phyloP scores from a whole-genome alignment of 768 basidiomycete genomes.

The Auricularia cornea region DNA sequence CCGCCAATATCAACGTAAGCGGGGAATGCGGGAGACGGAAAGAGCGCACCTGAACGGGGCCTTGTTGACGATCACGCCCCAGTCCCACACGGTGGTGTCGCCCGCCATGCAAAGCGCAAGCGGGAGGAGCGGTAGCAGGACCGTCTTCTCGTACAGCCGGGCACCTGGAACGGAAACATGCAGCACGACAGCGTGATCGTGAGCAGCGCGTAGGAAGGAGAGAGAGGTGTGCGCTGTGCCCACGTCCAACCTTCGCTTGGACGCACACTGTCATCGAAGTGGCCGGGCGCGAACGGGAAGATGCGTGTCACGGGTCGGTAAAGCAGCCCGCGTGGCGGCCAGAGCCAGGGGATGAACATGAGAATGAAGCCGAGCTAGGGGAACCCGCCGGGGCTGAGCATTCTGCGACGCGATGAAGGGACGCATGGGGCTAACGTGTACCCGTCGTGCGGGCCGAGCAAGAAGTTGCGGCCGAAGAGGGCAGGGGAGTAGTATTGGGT shows the following conservation, averaged over 20 bases:
- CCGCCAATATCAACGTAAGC: too few species aligned
- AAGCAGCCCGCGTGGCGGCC: constrained; percentile 29
- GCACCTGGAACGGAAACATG: constrained; percentile 93
- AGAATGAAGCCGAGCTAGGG: constrained; percentile 59
- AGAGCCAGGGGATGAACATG: constrained; percentile 78
- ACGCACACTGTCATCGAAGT: constrained; percentile 95
- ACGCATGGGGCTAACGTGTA: too few species aligned
- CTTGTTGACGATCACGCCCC: constrained; percentile 77
- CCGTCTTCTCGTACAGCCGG: constrained; percentile 92
- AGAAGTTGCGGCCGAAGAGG: too few species aligned
- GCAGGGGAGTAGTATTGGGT: constrained; percentile 90
- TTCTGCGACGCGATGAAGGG: too few species aligned
- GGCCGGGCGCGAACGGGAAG: constrained; percentile 84
- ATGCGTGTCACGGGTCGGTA: constrained; percentile 63
- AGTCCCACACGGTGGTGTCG: constrained; percentile 52
- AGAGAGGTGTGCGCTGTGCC: too few species aligned
- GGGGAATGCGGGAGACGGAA: neutral
- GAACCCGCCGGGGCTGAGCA: constrained; percentile 53
- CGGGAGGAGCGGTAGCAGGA: constrained; percentile 78
- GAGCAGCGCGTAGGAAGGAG: constrained; percentile 77
- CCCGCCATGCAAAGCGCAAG: constrained; percentile 66
- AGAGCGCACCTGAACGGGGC: constrained; percentile 71
- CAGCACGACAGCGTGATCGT: constrained; percentile 87
- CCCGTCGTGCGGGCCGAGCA: too few species aligned
- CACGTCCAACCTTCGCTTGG: constrained; percentile 82